These are phyloP conservation scores for Mucor piriformis DNA, from an alignment of 371 early-diverging fungal species.

Conservation along the genomic window DNA sequence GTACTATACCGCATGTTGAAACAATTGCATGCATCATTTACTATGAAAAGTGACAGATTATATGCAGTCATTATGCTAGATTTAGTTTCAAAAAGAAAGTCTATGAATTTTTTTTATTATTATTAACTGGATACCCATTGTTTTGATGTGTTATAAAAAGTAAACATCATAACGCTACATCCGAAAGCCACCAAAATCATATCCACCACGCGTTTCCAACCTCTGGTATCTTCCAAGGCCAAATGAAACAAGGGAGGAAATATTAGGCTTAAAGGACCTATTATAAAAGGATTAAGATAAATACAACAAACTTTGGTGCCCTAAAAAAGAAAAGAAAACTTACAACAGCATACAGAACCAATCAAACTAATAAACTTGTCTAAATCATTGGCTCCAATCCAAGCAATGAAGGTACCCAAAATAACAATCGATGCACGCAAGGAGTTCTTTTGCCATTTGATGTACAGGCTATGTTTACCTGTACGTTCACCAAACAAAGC, in stretches of 20 bases:
- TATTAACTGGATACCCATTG: constrained; percentile 27
- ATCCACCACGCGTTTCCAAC: constrained; percentile 60
- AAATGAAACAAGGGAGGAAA: constrained; percentile 52
- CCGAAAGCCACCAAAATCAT: constrained; percentile 71
- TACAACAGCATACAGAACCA: constrained; percentile 85
- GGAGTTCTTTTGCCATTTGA: constrained; percentile 89
- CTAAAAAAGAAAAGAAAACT: constrained; percentile 9
- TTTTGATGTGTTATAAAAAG: constrained; percentile 49
- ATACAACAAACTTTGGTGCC: too few relatives aligned
- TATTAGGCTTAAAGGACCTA: constrained; percentile 48
- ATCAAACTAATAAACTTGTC: constrained; percentile 91
- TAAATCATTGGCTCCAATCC: constrained; percentile 77
- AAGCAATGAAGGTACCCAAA: constrained; percentile 71
- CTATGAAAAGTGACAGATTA: too few relatives aligned
- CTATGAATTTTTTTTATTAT: too few relatives aligned
- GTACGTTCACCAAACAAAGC: constrained; percentile 58
- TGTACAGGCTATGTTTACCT: constrained; percentile 42
- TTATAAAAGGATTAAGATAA: neutral
- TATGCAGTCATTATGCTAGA: too few relatives aligned
- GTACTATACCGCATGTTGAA: too few relatives aligned
- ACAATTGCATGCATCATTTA: too few relatives aligned
- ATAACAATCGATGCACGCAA: constrained; percentile 74
- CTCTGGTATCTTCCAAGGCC: constrained; percentile 36
- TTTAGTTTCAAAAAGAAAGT: too few relatives aligned
- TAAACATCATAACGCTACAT: constrained; percentile 76